Evolutionary conservation across 148 eudicot genomes (phyloP).

Genomic region (Selenicereus undatus): DNA sequence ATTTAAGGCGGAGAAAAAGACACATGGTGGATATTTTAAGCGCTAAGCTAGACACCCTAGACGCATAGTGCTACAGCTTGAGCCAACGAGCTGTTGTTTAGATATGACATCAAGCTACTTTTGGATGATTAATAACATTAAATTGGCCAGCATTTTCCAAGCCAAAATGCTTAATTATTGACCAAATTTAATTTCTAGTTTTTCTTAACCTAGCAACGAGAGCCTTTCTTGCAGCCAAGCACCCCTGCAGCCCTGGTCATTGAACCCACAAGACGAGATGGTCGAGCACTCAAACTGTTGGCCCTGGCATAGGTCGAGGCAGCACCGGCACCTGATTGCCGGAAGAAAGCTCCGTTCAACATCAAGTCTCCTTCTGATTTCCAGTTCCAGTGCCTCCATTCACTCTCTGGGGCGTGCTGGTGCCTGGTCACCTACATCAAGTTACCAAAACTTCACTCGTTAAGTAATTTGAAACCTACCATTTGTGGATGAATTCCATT

Average conservation of each 20-base stretch:
- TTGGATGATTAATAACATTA: not conserved
- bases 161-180: not conserved
- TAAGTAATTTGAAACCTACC: not conserved
- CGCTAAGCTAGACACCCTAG: not conserved
- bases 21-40: too few species aligned
- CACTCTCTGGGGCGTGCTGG: constrained; percentile 40
- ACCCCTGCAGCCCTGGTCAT: not conserved
- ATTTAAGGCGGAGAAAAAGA: too few species aligned
- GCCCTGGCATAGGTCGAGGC: not conserved
- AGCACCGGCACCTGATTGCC: constrained; percentile 35
- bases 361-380: constrained; percentile 27
- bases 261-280: not conserved
- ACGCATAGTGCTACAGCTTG: too few species aligned
- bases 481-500: not conserved
- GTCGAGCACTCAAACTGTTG: constrained; percentile 1
- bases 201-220: not conserved
- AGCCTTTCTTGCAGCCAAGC: constrained; percentile 3
- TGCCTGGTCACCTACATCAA: constrained; percentile 40
- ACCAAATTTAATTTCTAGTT: not conserved
- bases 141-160: not conserved
- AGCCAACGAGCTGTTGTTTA: too few species aligned
- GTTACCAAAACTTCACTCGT: not conserved
- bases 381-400: constrained; percentile 52
- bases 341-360: constrained; percentile 41
- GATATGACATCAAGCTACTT: too few species aligned